Evolutionary conservation across 2,329 filamentous ascomycete species (phyloP), one percentile per base, ranked within the genome.

Genomic region (Aspergillus oerlinghausenensis): DNA sequence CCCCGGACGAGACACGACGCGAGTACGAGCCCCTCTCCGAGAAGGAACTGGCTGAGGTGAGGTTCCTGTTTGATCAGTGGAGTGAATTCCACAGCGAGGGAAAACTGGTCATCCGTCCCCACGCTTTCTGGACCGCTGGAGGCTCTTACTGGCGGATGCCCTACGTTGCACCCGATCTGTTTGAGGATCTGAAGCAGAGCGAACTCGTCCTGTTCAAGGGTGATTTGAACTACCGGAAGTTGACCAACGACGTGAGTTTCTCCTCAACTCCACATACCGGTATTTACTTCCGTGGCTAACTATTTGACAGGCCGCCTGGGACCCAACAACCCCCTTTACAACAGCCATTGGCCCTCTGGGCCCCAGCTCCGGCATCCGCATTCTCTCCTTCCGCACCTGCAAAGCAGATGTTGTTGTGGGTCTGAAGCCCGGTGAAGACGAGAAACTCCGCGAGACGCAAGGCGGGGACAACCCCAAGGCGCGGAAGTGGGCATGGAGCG

Each of bases 121-220:
- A 96, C 74, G 74, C 82, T 26, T 97, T 97, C 81, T 99, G 94
- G 94, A 97, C 93, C 0, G 84, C 88, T 11, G 86, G 83, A 0
- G 91, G 91, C 3, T 90, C 89, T 69, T 99, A 88, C 77, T 97
- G 94, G 92, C 83, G 92, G 32, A 74, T 99, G 57, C 92, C 92
- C 0, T 74, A 79, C 14, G 80, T 84, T 25, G 89, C 86, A 1
- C 82, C 84, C 2, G 81, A 83, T 28, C 77, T 99, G 11, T 82
- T 85, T 52, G 82, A 89, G 6, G 93, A 97, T 68, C 76, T 99
- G 55, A 88, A 92, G 78, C 77, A 85, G 59, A 90, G 89, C 63
- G 90, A 96, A 72, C 80, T 99, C 19, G 90, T 96, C 11, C 86
- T 99, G 55, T 97, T 97, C 80, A 99, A 99, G 80, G 94, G 94